Evolutionary conservation across 352 stramenopile species (phyloP).

Genomic region (Pythium utonaiense): DNA sequence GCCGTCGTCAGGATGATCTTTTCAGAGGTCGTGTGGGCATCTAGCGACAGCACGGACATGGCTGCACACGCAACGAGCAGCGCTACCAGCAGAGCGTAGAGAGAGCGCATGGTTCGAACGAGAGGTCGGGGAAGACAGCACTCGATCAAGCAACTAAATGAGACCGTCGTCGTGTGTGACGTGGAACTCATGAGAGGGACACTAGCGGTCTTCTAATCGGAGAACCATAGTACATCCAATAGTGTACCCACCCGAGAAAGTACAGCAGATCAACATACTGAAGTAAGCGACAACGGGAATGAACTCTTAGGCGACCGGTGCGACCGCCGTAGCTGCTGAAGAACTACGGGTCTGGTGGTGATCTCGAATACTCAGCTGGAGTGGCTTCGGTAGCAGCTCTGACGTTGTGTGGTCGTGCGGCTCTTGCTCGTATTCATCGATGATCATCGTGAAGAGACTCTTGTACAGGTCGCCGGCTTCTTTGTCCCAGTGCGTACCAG

Average conservation of each 20-base stretch:
- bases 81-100: conserved; percentile 3
- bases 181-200: not conserved
- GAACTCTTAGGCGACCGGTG: not conserved
- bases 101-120: conserved; percentile 3
- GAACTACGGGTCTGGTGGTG: not conserved
- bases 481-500: conserved; percentile 64
- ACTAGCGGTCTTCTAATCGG: not conserved
- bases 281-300: too few species aligned
- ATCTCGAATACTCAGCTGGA: not conserved
- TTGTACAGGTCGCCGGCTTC: conserved; percentile 60
- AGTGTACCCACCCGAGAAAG: conserved; percentile 5
- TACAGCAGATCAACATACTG: not conserved
- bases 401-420: not conserved
- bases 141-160: not conserved
- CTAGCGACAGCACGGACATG: conserved; percentile 1
- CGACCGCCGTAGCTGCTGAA: not conserved
- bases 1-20: conserved; percentile 35
- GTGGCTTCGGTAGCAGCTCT: not conserved
- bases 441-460: conserved; percentile 69
- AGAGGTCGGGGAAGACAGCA: not conserved
- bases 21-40: conserved; percentile 11
- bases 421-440: conserved; percentile 51
- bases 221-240: not conserved
- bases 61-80: conserved; percentile 4
- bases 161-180: not conserved